These are phyloP conservation scores for Paramecium pentaurelia DNA, from an alignment of 73 alveolate genomes.

Conservation along the genomic window DNA sequence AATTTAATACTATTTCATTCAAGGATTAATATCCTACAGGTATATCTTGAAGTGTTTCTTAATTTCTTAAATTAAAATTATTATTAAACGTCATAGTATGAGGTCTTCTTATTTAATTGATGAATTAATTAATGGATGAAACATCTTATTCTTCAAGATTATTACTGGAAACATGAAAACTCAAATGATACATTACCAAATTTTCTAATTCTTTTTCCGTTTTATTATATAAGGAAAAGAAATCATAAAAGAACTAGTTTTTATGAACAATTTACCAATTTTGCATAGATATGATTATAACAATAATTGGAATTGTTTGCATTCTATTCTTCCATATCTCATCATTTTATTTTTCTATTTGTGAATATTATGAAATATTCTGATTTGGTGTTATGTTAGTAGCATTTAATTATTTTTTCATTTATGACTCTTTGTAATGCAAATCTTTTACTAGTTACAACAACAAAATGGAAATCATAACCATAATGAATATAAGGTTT, in stretches of 20 bases:
- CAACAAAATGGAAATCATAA: not conserved
- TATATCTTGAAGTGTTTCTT: not conserved
- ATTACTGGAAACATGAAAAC: not conserved
- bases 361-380: not conserved
- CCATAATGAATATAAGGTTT: not conserved
- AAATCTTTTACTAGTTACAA: not conserved
- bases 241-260: not conserved
- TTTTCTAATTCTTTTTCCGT: not conserved
- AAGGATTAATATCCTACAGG: not conserved
- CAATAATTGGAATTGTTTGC: not conserved
- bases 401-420: not conserved
- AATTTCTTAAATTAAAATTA: not conserved
- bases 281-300: not conserved
- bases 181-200: not conserved
- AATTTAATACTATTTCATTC: not conserved
- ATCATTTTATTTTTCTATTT: not conserved
- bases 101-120: not conserved
- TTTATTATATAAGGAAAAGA: not conserved
- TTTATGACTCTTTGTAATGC: not conserved
- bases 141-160: not conserved
- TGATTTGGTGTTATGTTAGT: not conserved
- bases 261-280: not conserved
- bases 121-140: not conserved
- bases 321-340: slow-evolving; percentile 1
- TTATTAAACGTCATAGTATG: not conserved